phyloP scores from a whole-genome alignment of 2,329 filamentous ascomycete genomes.

The Aspergillaceae sp. region DNA sequence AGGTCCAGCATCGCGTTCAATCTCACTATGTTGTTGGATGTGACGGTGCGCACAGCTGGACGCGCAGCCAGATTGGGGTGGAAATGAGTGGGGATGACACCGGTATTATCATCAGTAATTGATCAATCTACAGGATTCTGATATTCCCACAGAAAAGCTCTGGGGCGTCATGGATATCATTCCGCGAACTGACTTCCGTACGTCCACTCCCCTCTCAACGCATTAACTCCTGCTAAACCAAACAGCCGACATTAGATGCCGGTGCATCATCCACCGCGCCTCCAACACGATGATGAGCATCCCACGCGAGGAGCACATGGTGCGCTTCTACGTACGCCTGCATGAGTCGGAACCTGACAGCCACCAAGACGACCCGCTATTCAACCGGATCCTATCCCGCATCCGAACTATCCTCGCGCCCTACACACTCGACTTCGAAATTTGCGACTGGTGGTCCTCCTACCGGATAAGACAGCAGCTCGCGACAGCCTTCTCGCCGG shows the following conservation, averaged over 20 bases:
- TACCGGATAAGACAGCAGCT: conserved; percentile 3
- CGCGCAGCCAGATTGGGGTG: conserved; percentile 48
- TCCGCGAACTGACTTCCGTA: conserved; percentile 46
- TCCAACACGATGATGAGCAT: conserved; percentile 55
- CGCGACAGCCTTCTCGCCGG: background rate
- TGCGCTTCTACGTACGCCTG: conserved; percentile 6
- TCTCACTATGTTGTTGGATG: conserved; percentile 52
- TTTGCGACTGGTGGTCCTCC: conserved; percentile 10
- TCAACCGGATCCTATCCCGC: background rate
- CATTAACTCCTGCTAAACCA: conserved; percentile 5
- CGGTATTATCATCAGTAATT: background rate
- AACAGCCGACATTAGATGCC: conserved; percentile 45
- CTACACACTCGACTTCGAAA: conserved; percentile 3
- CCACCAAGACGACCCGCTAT: background rate
- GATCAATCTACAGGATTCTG: conserved; percentile 32
- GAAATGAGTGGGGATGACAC: conserved; percentile 22
- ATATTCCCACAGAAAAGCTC: conserved; percentile 24
- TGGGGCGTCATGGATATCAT: conserved; percentile 42
- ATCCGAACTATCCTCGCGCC: conserved; percentile 1
- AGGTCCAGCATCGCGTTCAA: conserved; percentile 17
- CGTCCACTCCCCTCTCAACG: background rate
- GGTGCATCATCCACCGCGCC: conserved; percentile 49
- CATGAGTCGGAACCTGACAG: background rate
- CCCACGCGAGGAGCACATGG: conserved; percentile 45
- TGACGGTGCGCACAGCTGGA: conserved; percentile 59